These are phyloP conservation scores for Candida sojae DNA, from an alignment of 1,139 yeast species.

Conservation along the genomic window DNA sequence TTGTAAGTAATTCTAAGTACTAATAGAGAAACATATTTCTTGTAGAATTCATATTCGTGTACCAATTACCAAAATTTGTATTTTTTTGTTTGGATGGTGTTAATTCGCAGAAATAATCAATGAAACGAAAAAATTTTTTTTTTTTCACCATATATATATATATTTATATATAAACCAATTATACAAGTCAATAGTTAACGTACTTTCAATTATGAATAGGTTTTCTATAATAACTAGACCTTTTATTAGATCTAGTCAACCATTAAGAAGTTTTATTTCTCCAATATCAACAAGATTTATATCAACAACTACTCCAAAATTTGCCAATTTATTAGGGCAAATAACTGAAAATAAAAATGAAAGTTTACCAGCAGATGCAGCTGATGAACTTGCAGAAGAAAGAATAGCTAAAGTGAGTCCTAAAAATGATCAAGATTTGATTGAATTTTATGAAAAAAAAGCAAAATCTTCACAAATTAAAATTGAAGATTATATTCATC, in stretches of 20 bases:
- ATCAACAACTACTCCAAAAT: conserved; percentile 3
- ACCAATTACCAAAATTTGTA: too few species aligned
- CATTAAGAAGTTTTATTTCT: not conserved
- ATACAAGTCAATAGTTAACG: too few species aligned
- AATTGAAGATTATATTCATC: conserved; percentile 53
- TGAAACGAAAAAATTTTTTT: too few species aligned
- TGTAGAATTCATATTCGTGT: too few species aligned
- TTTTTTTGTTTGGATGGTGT: too few species aligned
- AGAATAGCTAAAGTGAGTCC: conserved; percentile 20
- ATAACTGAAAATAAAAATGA: conserved; percentile 6
- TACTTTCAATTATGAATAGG: conserved; percentile 9
- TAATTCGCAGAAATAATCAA: too few species aligned
- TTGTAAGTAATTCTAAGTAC: not conserved
- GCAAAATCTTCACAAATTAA: conserved; percentile 30
- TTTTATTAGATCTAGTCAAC: conserved; percentile 3
- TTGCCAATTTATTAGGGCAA: conserved; percentile 10
- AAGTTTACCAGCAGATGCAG: conserved; percentile 2
- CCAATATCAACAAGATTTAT: conserved; percentile 3
- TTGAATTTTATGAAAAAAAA: conserved; percentile 32
- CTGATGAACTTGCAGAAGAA: conserved; percentile 5
- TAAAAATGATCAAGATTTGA: conserved; percentile 35
- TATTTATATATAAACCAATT: too few species aligned
- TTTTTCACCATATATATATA: too few species aligned
- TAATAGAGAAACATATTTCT: not conserved
- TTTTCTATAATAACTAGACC: conserved; percentile 10